Conservation (phyloP, 192 early-diverging fungal genomes). For the Coemansia sp. region DNA sequence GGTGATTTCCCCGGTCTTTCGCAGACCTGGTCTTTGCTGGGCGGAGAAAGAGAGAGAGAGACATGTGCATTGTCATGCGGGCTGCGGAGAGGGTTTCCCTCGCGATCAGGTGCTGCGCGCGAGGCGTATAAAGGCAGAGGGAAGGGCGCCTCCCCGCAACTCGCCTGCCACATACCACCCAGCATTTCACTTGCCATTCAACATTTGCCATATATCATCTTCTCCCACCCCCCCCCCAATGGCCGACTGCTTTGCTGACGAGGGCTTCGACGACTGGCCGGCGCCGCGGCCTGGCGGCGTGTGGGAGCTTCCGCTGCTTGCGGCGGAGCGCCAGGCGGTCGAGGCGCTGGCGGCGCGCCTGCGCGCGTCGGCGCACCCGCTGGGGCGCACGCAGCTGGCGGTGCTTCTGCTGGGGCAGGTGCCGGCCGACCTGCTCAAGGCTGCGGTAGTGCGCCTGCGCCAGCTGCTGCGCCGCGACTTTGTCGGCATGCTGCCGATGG, state of each 20-base stretch:
- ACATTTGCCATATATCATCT: background rate
- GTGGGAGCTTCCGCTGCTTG: background rate
- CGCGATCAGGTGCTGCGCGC: slow-evolving; percentile 5
- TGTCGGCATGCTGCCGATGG: slow-evolving; percentile 41
- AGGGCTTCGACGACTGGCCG: slow-evolving; percentile 30
- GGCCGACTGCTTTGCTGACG: slow-evolving; percentile 21
- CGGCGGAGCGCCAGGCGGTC: slow-evolving; percentile 1
- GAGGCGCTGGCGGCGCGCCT: slow-evolving; percentile 33
- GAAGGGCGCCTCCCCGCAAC: too few species aligned
- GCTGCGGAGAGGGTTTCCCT: background rate
- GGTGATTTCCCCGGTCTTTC: too few species aligned
- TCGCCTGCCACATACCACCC: too few species aligned
- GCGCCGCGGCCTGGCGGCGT: background rate
- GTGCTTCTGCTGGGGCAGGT: slow-evolving; percentile 31
- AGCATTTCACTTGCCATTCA: too few species aligned
- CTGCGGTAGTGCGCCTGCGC: slow-evolving; percentile 26
- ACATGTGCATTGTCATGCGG: slow-evolving; percentile 4
- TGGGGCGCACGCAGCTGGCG: slow-evolving; percentile 32
- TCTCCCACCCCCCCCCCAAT: too few species aligned
- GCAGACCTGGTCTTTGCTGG: background rate
- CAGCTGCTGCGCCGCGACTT: slow-evolving; percentile 47
- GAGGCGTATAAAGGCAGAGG: too few species aligned
- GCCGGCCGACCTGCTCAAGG: slow-evolving; percentile 33
- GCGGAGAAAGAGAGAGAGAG: background rate
- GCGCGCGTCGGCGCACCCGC: slow-evolving; percentile 14